A percentile compares a stretch with the other conserved stretches of the same genome.
These are phyloP conservation scores for Exophiala aquamarina DNA, from an alignment of 2,329 filamentous ascomycete species.

Conservation along the genomic window DNA sequence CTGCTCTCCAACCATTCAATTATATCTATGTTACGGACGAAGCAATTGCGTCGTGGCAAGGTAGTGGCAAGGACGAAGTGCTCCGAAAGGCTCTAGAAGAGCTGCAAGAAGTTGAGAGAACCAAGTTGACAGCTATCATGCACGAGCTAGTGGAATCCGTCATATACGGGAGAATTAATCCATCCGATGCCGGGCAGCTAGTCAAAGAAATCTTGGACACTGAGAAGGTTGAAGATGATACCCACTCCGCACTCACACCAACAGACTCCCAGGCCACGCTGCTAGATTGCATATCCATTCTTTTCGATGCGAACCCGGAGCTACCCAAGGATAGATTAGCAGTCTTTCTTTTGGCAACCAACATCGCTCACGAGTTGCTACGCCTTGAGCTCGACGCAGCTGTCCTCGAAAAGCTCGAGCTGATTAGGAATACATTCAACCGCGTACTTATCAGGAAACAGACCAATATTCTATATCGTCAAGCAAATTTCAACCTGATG, in stretches of 20 bases:
- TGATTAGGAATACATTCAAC: slow-evolving; percentile 82
- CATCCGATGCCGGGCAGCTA: slow-evolving; percentile 67
- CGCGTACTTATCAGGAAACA: slow-evolving; percentile 83
- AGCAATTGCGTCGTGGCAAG: slow-evolving; percentile 66
- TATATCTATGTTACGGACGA: slow-evolving; percentile 77
- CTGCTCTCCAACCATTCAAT: slow-evolving; percentile 53
- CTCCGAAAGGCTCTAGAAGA: slow-evolving; percentile 62
- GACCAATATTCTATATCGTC: slow-evolving; percentile 89
- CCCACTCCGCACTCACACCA: background rate
- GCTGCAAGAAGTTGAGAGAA: slow-evolving; percentile 65
- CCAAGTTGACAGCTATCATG: slow-evolving; percentile 70
- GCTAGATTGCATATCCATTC: slow-evolving; percentile 64
- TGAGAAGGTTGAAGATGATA: slow-evolving; percentile 8
- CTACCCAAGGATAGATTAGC: slow-evolving; percentile 54
- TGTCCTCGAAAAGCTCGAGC: slow-evolving; percentile 70
- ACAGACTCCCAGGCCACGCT: slow-evolving; percentile 19
- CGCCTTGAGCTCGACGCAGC: slow-evolving; percentile 79
- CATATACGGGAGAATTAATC: slow-evolving; percentile 66
- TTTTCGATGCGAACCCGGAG: slow-evolving; percentile 69
- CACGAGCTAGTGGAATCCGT: slow-evolving; percentile 82
- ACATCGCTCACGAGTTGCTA: slow-evolving; percentile 69
- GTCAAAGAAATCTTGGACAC: slow-evolving; percentile 57
- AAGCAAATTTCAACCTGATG: slow-evolving; percentile 94
- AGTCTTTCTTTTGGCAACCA: slow-evolving; percentile 69
- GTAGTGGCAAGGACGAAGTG: slow-evolving; percentile 65